Conservation (phyloP, 345 rosid species). For the Arabis alpina region DNA sequence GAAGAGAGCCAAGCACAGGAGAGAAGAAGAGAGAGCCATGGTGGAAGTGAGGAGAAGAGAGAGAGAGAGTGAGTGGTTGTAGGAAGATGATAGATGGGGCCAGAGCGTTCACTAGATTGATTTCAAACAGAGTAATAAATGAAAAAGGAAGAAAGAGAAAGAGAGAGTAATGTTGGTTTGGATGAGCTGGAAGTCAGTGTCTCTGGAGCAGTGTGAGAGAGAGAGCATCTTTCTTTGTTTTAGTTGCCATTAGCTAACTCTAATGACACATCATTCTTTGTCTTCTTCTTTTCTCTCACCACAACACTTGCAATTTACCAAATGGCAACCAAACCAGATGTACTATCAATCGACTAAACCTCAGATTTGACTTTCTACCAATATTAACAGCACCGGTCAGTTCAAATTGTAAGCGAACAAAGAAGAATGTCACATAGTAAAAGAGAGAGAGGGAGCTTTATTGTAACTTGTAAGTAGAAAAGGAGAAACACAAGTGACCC, state of each 20-base stretch:
- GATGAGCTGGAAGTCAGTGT: constrained; percentile 48
- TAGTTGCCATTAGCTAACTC: constrained; percentile 31
- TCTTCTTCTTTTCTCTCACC: constrained; percentile 19
- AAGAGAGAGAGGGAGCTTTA: too few species aligned
- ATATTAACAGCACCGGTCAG: too few species aligned
- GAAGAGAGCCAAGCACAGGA: constrained; percentile 25
- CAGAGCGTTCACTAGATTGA: constrained; percentile 45
- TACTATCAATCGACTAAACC: too few species aligned
- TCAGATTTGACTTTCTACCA: too few species aligned
- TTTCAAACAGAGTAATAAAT: constrained; percentile 29
- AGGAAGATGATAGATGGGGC: constrained; percentile 40
- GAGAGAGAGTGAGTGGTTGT: constrained; percentile 34
- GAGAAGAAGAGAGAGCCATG: constrained; percentile 31
- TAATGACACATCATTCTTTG: constrained; percentile 43
- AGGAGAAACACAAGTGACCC: too few species aligned
- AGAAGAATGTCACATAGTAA: too few species aligned
- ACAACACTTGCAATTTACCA: constrained; percentile 32
- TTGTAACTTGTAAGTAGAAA: too few species aligned
- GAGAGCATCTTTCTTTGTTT: constrained; percentile 44
- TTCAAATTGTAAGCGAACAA: too few species aligned
- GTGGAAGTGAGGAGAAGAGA: too few species aligned
- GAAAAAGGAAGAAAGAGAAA: constrained; percentile 29
- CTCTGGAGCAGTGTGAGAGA: constrained; percentile 32
- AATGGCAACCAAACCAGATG: constrained; percentile 3
- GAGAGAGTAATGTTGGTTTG: constrained; percentile 41